These are phyloP conservation scores for Globisporangium splendens DNA, from an alignment of 352 stramenopile species.

Conservation along the genomic window DNA sequence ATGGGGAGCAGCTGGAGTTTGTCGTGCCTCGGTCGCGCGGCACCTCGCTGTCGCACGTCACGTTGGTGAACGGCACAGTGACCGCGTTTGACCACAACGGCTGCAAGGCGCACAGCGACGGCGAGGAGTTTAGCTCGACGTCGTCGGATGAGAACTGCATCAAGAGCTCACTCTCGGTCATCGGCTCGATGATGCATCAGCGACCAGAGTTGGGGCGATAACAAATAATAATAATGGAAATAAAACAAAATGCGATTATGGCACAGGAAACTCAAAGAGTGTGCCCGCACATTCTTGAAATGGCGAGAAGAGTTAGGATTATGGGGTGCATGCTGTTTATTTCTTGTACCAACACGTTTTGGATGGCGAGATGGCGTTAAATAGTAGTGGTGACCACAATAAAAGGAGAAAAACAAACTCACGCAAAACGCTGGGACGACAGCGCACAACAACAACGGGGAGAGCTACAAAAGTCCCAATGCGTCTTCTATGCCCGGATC, in stretches of 20 bases:
- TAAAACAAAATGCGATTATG: no score
- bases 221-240: not conserved
- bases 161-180: conserved; percentile 13
- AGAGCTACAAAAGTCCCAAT: not conserved
- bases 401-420: not conserved
- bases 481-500: conserved; percentile 28
- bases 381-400: no score
- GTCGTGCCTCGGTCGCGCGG: conserved; percentile 16
- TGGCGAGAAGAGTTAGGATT: no score
- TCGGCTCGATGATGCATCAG: conserved; percentile 12
- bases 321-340: no score
- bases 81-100: conserved; percentile 20
- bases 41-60: conserved; percentile 44
- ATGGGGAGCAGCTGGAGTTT: not conserved
- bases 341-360: no score
- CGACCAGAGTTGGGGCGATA: conserved; percentile 2
- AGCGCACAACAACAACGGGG: no score
- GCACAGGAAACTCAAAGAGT: no score
- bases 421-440: no score
- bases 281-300: no score
- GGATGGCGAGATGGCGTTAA: no score
- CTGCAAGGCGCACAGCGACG: conserved; percentile 34
- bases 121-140: conserved; percentile 38
- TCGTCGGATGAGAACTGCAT: conserved; percentile 26
- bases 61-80: not conserved